Base-by-base conservation (phyloP, 768 basidiomycete species). In the Kwoniella heveanensis region DNA sequence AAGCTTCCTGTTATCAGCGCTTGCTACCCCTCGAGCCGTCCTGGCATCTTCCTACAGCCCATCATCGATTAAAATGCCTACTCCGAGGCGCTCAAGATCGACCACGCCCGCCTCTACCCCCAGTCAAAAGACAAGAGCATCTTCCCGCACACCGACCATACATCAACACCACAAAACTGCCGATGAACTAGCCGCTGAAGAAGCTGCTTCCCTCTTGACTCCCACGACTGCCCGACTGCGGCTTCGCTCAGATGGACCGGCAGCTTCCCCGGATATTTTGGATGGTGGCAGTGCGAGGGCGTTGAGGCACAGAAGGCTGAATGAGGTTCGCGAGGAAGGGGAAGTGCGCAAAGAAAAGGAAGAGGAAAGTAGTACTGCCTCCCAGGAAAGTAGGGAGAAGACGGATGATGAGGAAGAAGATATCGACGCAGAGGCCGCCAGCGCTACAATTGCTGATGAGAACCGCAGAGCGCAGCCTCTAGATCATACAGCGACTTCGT, bases 91-190 rank as follows among this genome's bases (percentile, higher is more conserved):
- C 4, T 54, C 62, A 24, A 30, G 55, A 2, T 21, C 54, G 0
- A 39, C 62, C 12, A 58, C 62, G 25, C 48, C 66, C n/a, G 24
- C 54, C 24, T 47, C 63, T 7, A 49, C 54, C 39, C 24, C 46
- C 65, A 26, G 13, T 32, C 32, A 32, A 13, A 32, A 32, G 32
- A 30, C 52, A n/a, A 53, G 62, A 25, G 36, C 64, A 13, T 30
- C 60, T 9, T 58, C 63, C 36, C 44, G 49, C 53, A 68, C 60
- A 2, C 58, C 63, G 9, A 44, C 39, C 17, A 29, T 47, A 1
- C 50, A 30, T n/a, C 65, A 60, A 10, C 70, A 72, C 51, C 71
- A 69, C 48, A 64, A 57, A 26, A 67, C 73, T 22, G 64, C 71
- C 21, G 69, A 72, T 44, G 69, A 75, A 29, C 60, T 69, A 5